Evolutionary conservation across 371 early-diverging fungal species (phyloP).

Genomic region (Umbelopsis sp.): DNA sequence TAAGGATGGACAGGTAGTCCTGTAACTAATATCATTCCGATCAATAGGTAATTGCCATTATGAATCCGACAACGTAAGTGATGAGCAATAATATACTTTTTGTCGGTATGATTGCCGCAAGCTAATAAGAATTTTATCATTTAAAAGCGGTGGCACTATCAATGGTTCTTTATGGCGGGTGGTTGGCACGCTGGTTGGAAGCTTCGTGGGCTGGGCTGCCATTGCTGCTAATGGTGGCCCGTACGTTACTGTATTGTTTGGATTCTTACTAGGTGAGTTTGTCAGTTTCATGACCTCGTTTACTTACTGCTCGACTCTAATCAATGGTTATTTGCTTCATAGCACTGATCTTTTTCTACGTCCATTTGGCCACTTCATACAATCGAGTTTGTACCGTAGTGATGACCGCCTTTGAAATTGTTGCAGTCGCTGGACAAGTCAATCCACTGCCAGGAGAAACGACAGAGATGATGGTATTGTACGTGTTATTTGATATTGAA

Average conservation of each 20-base stretch:
- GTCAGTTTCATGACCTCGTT: not conserved
- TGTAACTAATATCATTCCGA: not conserved
- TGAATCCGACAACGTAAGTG: slow-evolving; percentile 59
- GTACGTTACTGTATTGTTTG: slow-evolving; percentile 57
- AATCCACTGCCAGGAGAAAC: slow-evolving; percentile 36
- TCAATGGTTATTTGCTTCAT: not conserved
- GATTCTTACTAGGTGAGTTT: slow-evolving; percentile 52
- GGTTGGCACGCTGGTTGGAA: slow-evolving; percentile 58
- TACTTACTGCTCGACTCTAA: not conserved
- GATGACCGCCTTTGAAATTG: slow-evolving; percentile 46
- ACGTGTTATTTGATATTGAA: slow-evolving; percentile 7
- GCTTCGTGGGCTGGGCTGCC: slow-evolving; percentile 54
- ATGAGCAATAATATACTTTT: not conserved
- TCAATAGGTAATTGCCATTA: slow-evolving; percentile 55
- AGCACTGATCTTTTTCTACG: slow-evolving; percentile 52
- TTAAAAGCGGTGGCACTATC: slow-evolving; percentile 54
- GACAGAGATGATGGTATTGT: slow-evolving; percentile 48
- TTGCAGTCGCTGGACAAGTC: slow-evolving; percentile 43
- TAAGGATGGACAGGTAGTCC: too few relatives aligned
- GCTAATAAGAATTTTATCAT: not conserved
- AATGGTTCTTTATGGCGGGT: slow-evolving; percentile 59
- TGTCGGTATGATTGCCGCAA: not conserved
- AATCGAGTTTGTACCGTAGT: slow-evolving; percentile 52
- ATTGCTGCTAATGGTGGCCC: slow-evolving; percentile 52
- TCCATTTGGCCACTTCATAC: slow-evolving; percentile 48